Conservation (phyloP, 192 early-diverging fungal species). For the Piromyces sp. region DNA sequence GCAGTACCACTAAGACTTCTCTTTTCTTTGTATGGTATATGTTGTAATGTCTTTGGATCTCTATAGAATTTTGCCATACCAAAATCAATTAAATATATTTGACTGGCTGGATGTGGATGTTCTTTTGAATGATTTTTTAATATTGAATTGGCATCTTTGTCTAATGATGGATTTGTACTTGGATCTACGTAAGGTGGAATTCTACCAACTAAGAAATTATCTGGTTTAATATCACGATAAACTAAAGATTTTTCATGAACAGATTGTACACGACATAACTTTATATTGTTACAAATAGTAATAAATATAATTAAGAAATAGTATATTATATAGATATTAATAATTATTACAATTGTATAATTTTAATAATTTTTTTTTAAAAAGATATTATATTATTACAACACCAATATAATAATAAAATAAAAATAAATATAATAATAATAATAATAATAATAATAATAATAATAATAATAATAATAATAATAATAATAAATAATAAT, state of each 20-base stretch:
- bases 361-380: too few relatives aligned
- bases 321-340: too few relatives aligned
- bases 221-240: constrained; percentile 97
- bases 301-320: too few relatives aligned
- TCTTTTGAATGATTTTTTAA: constrained; percentile 30
- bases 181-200: constrained; percentile 11
- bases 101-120: constrained; percentile 32
- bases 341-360: too few relatives aligned
- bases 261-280: constrained; percentile 52
- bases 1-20: constrained; percentile 90
- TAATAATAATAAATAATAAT: too few relatives aligned
- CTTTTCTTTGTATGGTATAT: constrained; percentile 94
- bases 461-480: too few relatives aligned
- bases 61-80: constrained; percentile 97
- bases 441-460: too few relatives aligned
- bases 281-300: not conserved
- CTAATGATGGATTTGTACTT: not conserved
- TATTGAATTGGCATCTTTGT: constrained; percentile 23
- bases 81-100: constrained; percentile 87
- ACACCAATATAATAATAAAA: too few relatives aligned
- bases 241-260: constrained; percentile 91
- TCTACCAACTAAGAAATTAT: constrained; percentile 90
- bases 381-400: too few relatives aligned
- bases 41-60: constrained; percentile 86
- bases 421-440: too few relatives aligned